Evolutionary conservation across 352 stramenopile species (phyloP), one percentile per base, ranked within the genome.

Genomic region (Globisporangium solare): DNA sequence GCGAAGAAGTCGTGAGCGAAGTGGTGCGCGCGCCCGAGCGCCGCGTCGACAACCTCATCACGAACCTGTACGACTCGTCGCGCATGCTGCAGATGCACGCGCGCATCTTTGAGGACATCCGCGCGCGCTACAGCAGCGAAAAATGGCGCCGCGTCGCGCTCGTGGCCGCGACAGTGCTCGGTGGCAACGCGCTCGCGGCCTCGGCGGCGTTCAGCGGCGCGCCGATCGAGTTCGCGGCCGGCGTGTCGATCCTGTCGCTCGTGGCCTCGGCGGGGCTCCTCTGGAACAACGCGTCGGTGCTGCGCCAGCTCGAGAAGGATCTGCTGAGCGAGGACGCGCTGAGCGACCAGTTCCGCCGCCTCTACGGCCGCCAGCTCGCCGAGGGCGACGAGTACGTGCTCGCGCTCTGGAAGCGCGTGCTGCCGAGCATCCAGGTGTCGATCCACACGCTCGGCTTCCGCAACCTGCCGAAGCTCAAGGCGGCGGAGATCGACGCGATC

Each of bases 31-130:
- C 97, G 3, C 97, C 97, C 0, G 95, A 98, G 55, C 85, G 92
- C n/a, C 94, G 97, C 6, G 93, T 99, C 21, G 97, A 99, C 74
- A 99, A 99, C 79, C 83, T 99, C 49, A 99, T 99, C 69, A 99
- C 97, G n/a, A 94, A 98, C 56, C 76, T 99, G 24, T 97, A 98
- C 64, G 84, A 95, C 66, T 88, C 80, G 58, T 85, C 83, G 20
- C 79, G 86, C 31, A 74, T 98, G 58, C 77, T 99, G 13, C 80
- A 98, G 57, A 98, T 99, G 92, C 95, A 99, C 75, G 86, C 93
- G 45, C 82, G 83, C 43, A 74, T 95, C 43, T 89, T 94, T 42
- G 86, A 92, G 40, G 83, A 92, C 66, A 67, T 96, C 46, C 79
- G 85, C 7, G 66, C 86, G 65, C 70, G 83, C 39, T 94, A 89